phyloP scores from a whole-genome alignment of 179 eudicot species.

The Monotropa hypopitys region DNA sequence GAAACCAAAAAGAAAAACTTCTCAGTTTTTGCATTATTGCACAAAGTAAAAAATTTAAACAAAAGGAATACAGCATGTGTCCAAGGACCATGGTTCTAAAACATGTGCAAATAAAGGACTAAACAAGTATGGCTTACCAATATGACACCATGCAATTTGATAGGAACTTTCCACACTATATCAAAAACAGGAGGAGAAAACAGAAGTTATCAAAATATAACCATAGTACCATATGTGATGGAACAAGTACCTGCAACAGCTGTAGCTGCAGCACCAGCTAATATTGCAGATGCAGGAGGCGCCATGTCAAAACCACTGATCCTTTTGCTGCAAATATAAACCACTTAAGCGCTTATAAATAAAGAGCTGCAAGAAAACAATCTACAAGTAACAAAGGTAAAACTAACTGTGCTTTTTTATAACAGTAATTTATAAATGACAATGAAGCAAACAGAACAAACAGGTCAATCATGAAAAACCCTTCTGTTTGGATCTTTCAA shows the following conservation, averaged over 20 bases:
- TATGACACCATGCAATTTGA: constrained; percentile 65
- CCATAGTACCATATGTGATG: no score
- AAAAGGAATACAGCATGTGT: constrained; percentile 19
- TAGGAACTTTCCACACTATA: constrained; percentile 74
- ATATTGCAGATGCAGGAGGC: constrained; percentile 75
- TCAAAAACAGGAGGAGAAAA: constrained; percentile 36
- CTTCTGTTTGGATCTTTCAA: not conserved
- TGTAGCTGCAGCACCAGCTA: constrained; percentile 50
- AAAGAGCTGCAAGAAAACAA: not conserved
- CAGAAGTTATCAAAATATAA: constrained; percentile 35
- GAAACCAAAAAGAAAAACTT: constrained; percentile 62
- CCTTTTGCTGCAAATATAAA: constrained; percentile 66
- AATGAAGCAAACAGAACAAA: not conserved
- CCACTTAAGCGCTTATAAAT: constrained; percentile 3
- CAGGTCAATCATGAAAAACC: not conserved
- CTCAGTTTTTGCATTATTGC: constrained; percentile 64
- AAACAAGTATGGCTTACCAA: constrained; percentile 64
- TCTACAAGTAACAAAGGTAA: not conserved
- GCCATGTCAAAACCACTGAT: constrained; percentile 98
- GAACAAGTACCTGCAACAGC: constrained; percentile 64
- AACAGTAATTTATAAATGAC: not conserved
- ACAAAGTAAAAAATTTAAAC: constrained; percentile 35
- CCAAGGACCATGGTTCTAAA: constrained; percentile 17
- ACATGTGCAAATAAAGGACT: no score
- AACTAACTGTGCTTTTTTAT: no score